Evolutionary conservation across 176 grass and related monocot species (phyloP), one percentile per base, ranked within the genome.

Genomic region (Elymus sibiricus): DNA sequence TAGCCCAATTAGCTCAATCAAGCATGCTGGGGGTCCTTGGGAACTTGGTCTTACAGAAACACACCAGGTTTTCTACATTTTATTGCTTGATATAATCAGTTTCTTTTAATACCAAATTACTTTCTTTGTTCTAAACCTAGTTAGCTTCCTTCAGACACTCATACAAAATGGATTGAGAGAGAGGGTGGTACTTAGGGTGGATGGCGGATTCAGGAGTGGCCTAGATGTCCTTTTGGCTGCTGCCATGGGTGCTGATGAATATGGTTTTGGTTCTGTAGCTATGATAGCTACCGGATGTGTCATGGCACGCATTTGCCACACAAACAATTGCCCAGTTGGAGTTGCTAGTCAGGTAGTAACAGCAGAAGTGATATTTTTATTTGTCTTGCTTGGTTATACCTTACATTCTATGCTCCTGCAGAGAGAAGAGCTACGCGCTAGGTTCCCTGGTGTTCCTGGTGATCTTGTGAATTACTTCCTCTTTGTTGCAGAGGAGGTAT

Each of bases 221-320:
- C 74, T 87, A 73, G 97, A 99, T 82, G 89, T 99, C 55, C 89
- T 99, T 77, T 91, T 99, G 85, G 97, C 92, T 87, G 97, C 97
- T 78, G 88, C 92, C 70, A 97, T 99, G 97, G 97, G 97, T 60
- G 97, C 97, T 69, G 97, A 99, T 86, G 97, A 99, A 83, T 99
- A 97, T 92, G 97, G 97, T 78, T 99, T 99, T 88, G 97, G 97
- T 83, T 99, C 97, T 68, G 97, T 99, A 72, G 97, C 97, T 83
- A 99, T 99, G 97, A 99, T 99, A 90, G 97, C 97, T 79, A 99
- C 97, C 38, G 97, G 97, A 62, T 99, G 97, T 90, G 92, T 99
- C 80, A 99, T 99, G 97, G 97, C 97, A 58, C 94, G 97, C 26
- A 99, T 99, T 80, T 99, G 97, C 87, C 97, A 99, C 87, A 99